Evolutionary conservation across 73 alveolate genomes (phyloP), one percentile per base, ranked within the genome.

Genomic region (Blepharisma japonicum): DNA sequence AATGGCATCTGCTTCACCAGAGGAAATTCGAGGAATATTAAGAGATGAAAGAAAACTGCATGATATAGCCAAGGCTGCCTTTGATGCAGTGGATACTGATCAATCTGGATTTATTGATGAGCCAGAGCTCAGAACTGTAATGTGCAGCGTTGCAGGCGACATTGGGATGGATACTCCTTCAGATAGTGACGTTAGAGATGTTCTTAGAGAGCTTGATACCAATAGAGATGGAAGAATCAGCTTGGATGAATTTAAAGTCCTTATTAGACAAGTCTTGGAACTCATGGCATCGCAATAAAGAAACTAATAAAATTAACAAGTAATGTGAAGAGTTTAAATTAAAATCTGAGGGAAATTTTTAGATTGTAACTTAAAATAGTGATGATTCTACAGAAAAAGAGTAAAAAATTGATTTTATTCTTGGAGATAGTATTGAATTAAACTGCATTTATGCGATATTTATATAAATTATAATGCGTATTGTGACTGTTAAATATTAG

Each of bases 141-240:
- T 82, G 89, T 46, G 84, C 14, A 78, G 79, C 61, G 85, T 82
- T 21, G 76, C 89, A 39, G 20, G 6, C 18, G 89, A 82, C 74
- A 56, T 82, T 56, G 89, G 87, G 54, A 45, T 78, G 23, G 89
- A 82, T 18, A 79, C 83, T 14, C 89, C 89, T 38, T 14, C 77
- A 45, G 85, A 83, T 20, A 80, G 70, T 55, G 82, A 83, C 25
- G 88, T 83, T 39, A 48, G 71, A 45, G 90, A 83, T 55, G 90
- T 83, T 3, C 68, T 83, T 21, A 23, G 70, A 49, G 82, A 83
- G 68, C 81, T 83, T 45, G 90, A 83, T 46, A 77, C 87, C 53
- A 84, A 84, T 70, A 49, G 85, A 48, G 83, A 83, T 80, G 91
- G 91, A 80, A 80, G 56, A 51, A 84, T 84, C 55, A 81, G 80